These are phyloP conservation scores for Rosellinia necatrix DNA, from an alignment of 2,329 filamentous ascomycete genomes.

Conservation along the genomic window DNA sequence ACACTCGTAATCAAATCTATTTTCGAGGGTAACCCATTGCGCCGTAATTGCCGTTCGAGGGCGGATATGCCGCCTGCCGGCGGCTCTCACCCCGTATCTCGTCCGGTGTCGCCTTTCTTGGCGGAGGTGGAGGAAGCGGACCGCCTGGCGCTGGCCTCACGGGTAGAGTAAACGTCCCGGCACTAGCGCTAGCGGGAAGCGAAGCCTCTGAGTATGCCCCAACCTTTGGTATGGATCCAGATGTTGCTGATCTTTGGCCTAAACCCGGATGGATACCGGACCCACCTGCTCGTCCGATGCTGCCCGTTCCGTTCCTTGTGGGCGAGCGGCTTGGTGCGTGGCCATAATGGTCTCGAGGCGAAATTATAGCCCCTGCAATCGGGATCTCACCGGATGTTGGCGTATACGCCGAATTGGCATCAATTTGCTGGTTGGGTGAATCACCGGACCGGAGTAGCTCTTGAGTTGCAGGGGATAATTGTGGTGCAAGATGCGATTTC, in stretches of 20 bases:
- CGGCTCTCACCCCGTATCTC: conserved; percentile 57
- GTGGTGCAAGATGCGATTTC: conserved; percentile 87
- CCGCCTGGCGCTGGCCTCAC: conserved; percentile 66
- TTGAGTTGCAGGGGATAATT: conserved; percentile 77
- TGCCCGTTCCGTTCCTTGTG: conserved; percentile 53
- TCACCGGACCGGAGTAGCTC: conserved; percentile 71
- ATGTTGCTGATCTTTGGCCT: conserved; percentile 55
- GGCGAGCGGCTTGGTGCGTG: conserved; percentile 56
- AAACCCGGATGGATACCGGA: conserved; percentile 56
- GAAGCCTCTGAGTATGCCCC: conserved; percentile 43
- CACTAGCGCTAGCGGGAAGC: conserved; percentile 49
- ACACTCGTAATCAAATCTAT: conserved; percentile 25
- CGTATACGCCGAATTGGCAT: conserved; percentile 55
- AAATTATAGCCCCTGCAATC: conserved; percentile 62
- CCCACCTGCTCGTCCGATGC: conserved; percentile 52
- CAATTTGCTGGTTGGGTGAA: conserved; percentile 59
- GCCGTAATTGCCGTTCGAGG: conserved; percentile 47
- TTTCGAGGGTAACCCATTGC: conserved; percentile 42
- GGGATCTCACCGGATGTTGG: conserved; percentile 76
- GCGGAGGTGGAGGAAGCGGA: conserved; percentile 64
- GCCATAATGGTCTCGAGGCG: conserved; percentile 54
- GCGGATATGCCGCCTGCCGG: conserved; percentile 58
- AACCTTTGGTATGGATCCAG: conserved; percentile 58
- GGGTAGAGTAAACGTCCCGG: conserved; percentile 64
- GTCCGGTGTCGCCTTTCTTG: conserved; percentile 60